A percentile compares a stretch with the other conserved stretches of the same genome.
phyloP scores from a whole-genome alignment of 2,329 filamentous ascomycete genomes.

The Xylariaceae sp. region DNA sequence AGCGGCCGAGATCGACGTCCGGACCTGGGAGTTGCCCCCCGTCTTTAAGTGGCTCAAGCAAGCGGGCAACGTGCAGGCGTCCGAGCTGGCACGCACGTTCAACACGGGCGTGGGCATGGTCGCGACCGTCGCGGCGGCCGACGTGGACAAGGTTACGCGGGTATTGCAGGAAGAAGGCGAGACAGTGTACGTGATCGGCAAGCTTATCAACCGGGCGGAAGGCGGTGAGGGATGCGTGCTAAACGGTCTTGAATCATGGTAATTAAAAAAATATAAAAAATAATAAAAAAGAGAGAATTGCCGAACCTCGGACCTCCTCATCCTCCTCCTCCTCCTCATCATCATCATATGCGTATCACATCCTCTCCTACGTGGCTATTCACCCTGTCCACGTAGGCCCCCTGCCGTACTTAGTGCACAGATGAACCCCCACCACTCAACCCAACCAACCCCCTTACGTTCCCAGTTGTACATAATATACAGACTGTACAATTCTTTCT shows the following conservation, averaged over 20 bases:
- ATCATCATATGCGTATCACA: no score
- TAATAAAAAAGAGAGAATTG: no score
- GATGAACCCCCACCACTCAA: no score
- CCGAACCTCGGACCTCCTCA: no score
- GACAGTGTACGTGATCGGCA: constrained; percentile 70
- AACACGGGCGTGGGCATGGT: constrained; percentile 97
- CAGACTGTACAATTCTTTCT: background rate
- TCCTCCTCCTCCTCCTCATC: no score
- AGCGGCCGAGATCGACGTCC: constrained; percentile 73
- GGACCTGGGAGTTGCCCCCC: constrained; percentile 65
- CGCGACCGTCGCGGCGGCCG: constrained; percentile 63
- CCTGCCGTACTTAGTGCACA: no score
- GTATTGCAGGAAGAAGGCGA: constrained; percentile 65
- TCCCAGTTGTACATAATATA: no score
- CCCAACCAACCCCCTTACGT: no score
- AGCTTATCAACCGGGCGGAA: constrained; percentile 53
- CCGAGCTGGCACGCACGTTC: constrained; percentile 88
- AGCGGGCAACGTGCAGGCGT: constrained; percentile 61
- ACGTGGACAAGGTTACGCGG: constrained; percentile 55
- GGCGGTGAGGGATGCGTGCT: constrained; percentile 56
- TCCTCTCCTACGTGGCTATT: no score
- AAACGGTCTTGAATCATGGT: constrained; percentile 47
- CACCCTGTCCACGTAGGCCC: no score
- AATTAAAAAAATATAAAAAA: constrained; percentile 6
- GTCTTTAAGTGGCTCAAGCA: constrained; percentile 85